Evolutionary conservation across 2,329 filamentous ascomycete genomes (phyloP).

Genomic region (Aspergillus unguis): DNA sequence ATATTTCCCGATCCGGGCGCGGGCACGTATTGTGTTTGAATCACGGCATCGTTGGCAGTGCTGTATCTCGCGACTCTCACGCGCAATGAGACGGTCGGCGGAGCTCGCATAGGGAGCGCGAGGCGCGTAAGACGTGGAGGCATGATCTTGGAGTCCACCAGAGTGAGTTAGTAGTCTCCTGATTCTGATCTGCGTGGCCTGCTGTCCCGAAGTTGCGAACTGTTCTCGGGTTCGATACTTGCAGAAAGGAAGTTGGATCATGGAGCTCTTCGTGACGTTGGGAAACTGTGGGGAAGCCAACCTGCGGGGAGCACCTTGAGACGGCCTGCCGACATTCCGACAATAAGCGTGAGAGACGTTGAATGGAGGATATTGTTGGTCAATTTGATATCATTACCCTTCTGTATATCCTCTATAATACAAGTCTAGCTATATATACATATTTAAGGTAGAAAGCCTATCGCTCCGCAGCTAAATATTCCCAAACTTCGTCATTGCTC

Average conservation of each 20-base stretch:
- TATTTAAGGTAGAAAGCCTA: constrained; percentile 15
- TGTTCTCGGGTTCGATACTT: background rate
- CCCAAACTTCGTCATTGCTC: constrained; percentile 38
- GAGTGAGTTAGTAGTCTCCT: background rate
- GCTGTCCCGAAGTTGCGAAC: background rate
- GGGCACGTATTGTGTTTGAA: constrained; percentile 71
- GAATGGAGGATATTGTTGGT: background rate
- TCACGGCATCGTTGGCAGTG: constrained; percentile 36
- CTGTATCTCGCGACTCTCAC: constrained; percentile 34
- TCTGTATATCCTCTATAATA: constrained; percentile 12
- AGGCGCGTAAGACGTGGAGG: constrained; percentile 31
- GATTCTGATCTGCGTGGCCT: background rate
- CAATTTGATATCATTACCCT: constrained; percentile 15
- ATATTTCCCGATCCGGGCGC: constrained; percentile 80
- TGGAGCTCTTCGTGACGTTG: constrained; percentile 5
- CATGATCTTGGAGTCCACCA: constrained; percentile 21
- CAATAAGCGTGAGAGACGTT: background rate
- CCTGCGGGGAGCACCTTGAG: constrained; percentile 9
- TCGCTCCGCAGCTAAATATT: constrained; percentile 26
- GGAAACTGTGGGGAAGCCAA: constrained; percentile 14
- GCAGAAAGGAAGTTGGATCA: background rate
- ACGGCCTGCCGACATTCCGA: background rate
- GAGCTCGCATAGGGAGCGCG: constrained; percentile 19
- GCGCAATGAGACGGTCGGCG: constrained; percentile 22
- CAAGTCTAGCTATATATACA: constrained; percentile 19